phyloP scores from a whole-genome alignment of 306 rosid genomes.

The Sophora flavescens region DNA sequence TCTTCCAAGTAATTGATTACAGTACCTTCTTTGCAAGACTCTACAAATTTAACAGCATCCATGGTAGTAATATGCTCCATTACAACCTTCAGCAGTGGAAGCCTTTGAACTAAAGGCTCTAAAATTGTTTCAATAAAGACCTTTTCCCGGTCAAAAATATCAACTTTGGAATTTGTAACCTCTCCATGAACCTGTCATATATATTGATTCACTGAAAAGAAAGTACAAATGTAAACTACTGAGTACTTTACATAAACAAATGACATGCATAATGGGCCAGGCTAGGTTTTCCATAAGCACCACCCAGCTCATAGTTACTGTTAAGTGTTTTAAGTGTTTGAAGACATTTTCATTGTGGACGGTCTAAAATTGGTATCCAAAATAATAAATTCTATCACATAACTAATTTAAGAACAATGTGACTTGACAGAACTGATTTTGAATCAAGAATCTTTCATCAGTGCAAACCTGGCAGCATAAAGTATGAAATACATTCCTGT shows the following conservation, averaged over 20 bases:
- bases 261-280: not conserved
- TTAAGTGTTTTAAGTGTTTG: conserved; percentile 20
- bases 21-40: conserved; percentile 77
- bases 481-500: conserved; percentile 26
- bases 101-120: conserved; percentile 74
- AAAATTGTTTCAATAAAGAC: conserved; percentile 85
- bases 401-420: conserved; percentile 14
- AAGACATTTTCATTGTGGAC: not conserved
- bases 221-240: not conserved
- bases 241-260: conserved; percentile 13
- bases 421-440: conserved; percentile 3
- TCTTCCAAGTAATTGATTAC: conserved; percentile 35
- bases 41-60: conserved; percentile 82
- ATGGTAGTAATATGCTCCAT: conserved; percentile 95
- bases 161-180: conserved; percentile 77
- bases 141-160: conserved; percentile 88
- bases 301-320: not conserved
- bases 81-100: conserved; percentile 85
- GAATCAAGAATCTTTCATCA: conserved; percentile 28
- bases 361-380: conserved; percentile 10
- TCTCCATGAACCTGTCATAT: conserved; percentile 87
- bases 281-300: conserved; percentile 31
- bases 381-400: conserved; percentile 1
- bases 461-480: conserved; percentile 33
- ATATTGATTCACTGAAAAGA: conserved; percentile 36